Conservation (phyloP, 1,284 basidiomycete genomes). For the Phlebopus sp. region DNA sequence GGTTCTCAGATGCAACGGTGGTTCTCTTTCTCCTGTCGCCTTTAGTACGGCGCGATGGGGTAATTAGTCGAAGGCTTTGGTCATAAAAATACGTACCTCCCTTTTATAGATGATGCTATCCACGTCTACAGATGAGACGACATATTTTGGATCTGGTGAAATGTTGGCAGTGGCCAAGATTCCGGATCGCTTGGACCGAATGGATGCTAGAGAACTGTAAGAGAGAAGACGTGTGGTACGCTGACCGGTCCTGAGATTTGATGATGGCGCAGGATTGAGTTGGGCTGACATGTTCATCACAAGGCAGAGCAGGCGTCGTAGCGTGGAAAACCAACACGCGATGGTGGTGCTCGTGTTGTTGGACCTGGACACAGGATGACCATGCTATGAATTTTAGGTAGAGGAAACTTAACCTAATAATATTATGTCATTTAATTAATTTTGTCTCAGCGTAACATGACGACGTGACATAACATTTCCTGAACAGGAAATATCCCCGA, state of each 20-base stretch:
- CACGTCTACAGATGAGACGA: neutral
- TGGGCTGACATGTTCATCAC: neutral
- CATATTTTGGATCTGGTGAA: constrained; percentile 2
- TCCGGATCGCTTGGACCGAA: constrained; percentile 4
- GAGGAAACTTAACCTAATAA: neutral
- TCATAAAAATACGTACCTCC: neutral
- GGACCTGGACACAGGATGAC: no score
- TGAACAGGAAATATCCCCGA: neutral
- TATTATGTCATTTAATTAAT: neutral
- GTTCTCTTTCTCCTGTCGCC: neutral
- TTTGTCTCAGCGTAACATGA: neutral
- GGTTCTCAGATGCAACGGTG: neutral
- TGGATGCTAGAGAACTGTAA: neutral
- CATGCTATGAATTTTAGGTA: no score
- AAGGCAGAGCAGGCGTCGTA: neutral
- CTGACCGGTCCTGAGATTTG: neutral
- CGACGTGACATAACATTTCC: constrained; percentile 6
- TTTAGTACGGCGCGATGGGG: neutral
- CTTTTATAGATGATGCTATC: constrained; percentile 3
- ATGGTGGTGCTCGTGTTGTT: no score
- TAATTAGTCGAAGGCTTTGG: no score
- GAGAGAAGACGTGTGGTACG: constrained; percentile 4
- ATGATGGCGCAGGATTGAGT: neutral
- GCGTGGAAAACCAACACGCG: neutral
- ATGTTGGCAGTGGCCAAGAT: neutral